Percentiles rank a stretch among this genome's conserved stretches.
Conservation (phyloP, 306 rosid genomes). For the Cajanus cajan region DNA sequence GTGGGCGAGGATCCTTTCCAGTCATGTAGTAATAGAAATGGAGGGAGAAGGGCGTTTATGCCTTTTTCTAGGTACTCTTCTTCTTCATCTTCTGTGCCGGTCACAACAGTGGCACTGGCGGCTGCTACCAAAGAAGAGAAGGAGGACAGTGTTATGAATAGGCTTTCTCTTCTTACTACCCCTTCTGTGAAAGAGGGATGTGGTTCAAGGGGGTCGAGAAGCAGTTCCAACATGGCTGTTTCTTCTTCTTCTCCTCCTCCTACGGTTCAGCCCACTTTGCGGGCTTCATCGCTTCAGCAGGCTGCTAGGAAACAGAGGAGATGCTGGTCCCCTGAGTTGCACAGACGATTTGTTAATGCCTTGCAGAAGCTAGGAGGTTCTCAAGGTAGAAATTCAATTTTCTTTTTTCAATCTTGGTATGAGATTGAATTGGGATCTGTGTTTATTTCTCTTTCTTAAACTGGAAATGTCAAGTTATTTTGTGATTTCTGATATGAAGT, state of each 20-base stretch:
- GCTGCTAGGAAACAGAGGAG: constrained; percentile 80
- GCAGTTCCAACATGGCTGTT: constrained; percentile 46
- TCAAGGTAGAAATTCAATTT: constrained; percentile 65
- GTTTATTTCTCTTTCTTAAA: constrained; percentile 20
- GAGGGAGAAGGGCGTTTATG: constrained; percentile 50
- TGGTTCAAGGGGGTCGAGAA: constrained; percentile 55
- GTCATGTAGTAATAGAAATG: constrained; percentile 46
- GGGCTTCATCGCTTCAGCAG: constrained; percentile 41
- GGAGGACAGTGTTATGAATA: constrained; percentile 55
- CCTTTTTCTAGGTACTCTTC: constrained; percentile 57
- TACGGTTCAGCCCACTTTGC: constrained; percentile 44
- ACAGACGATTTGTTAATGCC: constrained; percentile 76
- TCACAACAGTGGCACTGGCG: constrained; percentile 19
- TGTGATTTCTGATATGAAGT: background rate
- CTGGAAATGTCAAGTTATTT: constrained; percentile 21
- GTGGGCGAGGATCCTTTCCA: constrained; percentile 53
- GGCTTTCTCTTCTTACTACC: constrained; percentile 68
- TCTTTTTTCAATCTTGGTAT: background rate
- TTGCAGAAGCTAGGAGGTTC: constrained; percentile 97
- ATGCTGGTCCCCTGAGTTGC: constrained; percentile 98
- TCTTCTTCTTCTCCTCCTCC: constrained; percentile 55
- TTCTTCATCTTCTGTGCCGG: constrained; percentile 34
- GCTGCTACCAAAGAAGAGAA: constrained; percentile 58
- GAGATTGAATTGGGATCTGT: background rate
- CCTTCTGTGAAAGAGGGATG: constrained; percentile 50